A percentile compares a stretch with the other conserved stretches of the same genome.
Evolutionary conservation across 1,284 basidiomycete species (phyloP).

Genomic region (Ustilago shanxiensis): DNA sequence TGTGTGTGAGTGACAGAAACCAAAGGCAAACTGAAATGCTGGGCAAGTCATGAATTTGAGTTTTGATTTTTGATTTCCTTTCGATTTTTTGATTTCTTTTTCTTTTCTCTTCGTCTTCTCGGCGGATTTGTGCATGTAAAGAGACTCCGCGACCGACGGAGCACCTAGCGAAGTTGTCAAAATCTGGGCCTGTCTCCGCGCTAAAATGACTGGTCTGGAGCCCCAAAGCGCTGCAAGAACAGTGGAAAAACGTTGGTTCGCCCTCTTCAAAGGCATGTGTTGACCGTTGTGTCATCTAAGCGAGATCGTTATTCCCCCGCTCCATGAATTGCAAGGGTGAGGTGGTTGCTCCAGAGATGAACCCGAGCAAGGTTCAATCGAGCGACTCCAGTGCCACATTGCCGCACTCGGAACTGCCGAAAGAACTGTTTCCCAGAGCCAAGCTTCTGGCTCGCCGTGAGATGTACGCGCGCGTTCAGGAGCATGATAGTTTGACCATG

Average conservation of each 20-base stretch:
- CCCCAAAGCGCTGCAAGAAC: neutral
- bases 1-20: too few relatives aligned
- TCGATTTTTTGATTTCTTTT: slow-evolving; percentile 2
- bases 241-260: neutral
- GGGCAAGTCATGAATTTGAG: too few relatives aligned
- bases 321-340: neutral
- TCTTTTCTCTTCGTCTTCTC: neutral
- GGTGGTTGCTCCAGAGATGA: slow-evolving; percentile 6
- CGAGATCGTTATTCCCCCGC: slow-evolving; percentile 16
- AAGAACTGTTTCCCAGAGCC: too few relatives aligned
- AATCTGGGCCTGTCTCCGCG: slow-evolving; percentile 1
- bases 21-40: too few relatives aligned
- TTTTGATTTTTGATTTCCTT: neutral
- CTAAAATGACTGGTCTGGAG: neutral
- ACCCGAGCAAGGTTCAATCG: neutral
- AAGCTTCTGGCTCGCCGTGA: neutral
- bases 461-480: too few relatives aligned
- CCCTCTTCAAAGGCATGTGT: neutral
- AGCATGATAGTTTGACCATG: neutral
- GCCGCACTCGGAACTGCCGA: neutral
- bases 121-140: slow-evolving; percentile 5
- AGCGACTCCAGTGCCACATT: too few relatives aligned
- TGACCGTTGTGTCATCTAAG: slow-evolving; percentile 17
- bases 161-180: slow-evolving; percentile 14
- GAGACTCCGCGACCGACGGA: slow-evolving; percentile 22